Base-by-base conservation (phyloP, 2,329 filamentous ascomycete species). In the Dothistroma pini region DNA sequence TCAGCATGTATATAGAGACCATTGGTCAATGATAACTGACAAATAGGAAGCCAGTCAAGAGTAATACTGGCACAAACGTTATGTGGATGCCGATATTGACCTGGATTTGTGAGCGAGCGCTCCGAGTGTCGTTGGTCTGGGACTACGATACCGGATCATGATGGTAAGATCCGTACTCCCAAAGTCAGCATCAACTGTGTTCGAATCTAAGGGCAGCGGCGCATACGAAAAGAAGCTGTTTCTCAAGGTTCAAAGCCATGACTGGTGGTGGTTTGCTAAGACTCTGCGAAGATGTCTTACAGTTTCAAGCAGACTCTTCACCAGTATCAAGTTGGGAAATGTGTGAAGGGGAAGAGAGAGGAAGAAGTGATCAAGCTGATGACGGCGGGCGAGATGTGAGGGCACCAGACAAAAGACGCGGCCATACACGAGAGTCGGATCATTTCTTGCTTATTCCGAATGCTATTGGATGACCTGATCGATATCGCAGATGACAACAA, bases 101-200 rank as follows among this genome's bases (percentile, higher is more conserved):
- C 85, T 88, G 59, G 62, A 14, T 29, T 7, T 14, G 16, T 63
- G 67, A 72, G 50, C 47, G 58, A 61, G 21, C 70, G 65, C 64
- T 58, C n/a, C 10, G 29, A 25, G 32, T 48, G 10, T 10, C 12
- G 16, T 31, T 41, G 41, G 2, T 25, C 21, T 47, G 19, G 5
- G 53, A 19, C 4, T 32, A 21, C n/a, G 16, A 22, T 79, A 88
- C 84, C 52, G 84, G 78, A 76, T 93, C 88, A 72, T 90, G 86
- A 77, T 95, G 90, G 74, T 95, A 93, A 61, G 89, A 84, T 75
- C 90, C 90, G 80, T 95, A 95, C 90, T 95, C 68, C 11, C 19
- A 56, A 38, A 34, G 16, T 65, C 67, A 67, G 53, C 29, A 61
- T 41, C 44, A 61, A 44, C 41, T 44, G 41, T 19, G 41, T n/a